Percentiles rank a stretch among this genome's conserved stretches.
phyloP scores from a whole-genome alignment of 306 rosid species.

The Dryas drummondii region DNA sequence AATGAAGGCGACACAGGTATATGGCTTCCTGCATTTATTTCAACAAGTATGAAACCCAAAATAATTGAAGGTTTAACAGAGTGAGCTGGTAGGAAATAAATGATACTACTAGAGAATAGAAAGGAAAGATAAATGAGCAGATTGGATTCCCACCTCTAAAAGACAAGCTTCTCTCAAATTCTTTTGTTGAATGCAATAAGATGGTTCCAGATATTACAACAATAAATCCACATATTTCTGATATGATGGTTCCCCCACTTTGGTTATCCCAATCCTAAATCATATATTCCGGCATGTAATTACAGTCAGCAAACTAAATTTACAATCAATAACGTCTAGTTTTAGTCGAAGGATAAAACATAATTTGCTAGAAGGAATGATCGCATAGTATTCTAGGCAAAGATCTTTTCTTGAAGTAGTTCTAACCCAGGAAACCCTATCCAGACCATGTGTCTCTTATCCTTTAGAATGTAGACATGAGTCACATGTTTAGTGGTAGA shows the following conservation, averaged over 20 bases:
- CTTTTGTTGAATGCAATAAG: constrained; percentile 66
- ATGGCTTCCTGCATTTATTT: constrained; percentile 43
- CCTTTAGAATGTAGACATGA: neutral
- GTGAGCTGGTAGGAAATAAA: neutral
- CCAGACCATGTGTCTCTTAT: neutral
- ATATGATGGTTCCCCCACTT: constrained; percentile 51
- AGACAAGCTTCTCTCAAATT: constrained; percentile 68
- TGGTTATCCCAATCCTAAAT: constrained; percentile 86
- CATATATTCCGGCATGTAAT: constrained; percentile 23
- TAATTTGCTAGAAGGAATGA: neutral
- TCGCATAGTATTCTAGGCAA: neutral
- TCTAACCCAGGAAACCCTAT: neutral
- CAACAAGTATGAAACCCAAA: constrained; percentile 18
- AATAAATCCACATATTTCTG: constrained; percentile 86
- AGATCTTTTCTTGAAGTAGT: neutral
- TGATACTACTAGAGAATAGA: neutral
- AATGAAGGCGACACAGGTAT: constrained; percentile 58
- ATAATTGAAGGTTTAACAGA: constrained; percentile 9
- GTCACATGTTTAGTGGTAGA: neutral
- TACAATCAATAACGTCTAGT: neutral
- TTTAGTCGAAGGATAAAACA: neutral
- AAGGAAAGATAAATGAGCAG: neutral
- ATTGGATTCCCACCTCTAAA: constrained; percentile 54
- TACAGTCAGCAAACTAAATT: constrained; percentile 17
- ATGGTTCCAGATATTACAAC: constrained; percentile 78